Conservation (phyloP, 140 eudicot species). For the Oenanthe javanica region DNA sequence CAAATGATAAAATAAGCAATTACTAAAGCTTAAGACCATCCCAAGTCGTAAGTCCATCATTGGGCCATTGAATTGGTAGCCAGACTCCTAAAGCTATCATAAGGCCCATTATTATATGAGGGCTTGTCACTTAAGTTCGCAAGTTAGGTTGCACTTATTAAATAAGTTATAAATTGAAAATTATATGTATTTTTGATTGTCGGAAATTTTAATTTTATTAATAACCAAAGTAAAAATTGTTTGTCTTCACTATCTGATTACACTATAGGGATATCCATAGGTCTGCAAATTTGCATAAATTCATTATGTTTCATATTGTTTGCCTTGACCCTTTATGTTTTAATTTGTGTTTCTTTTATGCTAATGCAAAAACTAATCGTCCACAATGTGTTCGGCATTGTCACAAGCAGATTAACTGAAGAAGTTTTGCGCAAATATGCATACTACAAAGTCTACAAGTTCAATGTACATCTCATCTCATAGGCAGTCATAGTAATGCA, state of each 20-base stretch:
- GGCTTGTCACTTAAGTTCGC: neutral
- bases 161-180: no score
- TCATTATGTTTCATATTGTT: neutral
- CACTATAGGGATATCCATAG: neutral
- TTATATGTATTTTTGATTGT: no score
- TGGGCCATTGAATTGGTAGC: neutral
- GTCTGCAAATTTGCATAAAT: neutral
- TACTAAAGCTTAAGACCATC: no score
- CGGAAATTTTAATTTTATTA: neutral
- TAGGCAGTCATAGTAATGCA: neutral
- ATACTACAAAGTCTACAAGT: neutral
- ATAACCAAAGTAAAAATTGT: neutral
- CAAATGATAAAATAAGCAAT: no score
- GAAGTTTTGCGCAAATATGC: neutral
- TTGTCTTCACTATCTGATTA: neutral
- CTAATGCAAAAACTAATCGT: neutral
- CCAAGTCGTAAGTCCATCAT: neutral
- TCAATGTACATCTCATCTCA: neutral
- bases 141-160: neutral
- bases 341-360: neutral
- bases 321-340: neutral
- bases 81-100: neutral
- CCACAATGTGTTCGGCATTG: neutral
- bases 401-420: neutral
- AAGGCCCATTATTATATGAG: neutral